Evolutionary conservation across 371 early-diverging fungal genomes (phyloP), one percentile per base, ranked within the genome.

Genomic region (Actinomucor elegans): DNA sequence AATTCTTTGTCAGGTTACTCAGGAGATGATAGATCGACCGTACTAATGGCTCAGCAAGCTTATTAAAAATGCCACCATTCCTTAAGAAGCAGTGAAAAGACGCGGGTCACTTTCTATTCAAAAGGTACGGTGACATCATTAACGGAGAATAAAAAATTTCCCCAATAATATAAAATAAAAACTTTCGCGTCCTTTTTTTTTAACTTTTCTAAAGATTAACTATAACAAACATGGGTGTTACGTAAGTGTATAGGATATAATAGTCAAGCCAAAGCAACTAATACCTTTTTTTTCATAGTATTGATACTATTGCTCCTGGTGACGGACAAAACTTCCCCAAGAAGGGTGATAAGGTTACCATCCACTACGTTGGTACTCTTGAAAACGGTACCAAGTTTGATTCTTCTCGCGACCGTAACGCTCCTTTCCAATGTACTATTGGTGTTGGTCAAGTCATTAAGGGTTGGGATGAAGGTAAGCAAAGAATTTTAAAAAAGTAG

Each of bases 361-460:
- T 91, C 57, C 91, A 91, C 81, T 91, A 91, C 61, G 71, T 62
- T 53, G 87, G 89, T 37, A 83, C 83, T 48, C 82, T 90, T 35
- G 46, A 50, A 20, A 69, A 87, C 63, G 95, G 97, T 40, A 62
- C 28, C 14, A 79, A 87, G 76, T 98, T 98, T 49, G 98, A 98
- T 68, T 90, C 91, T 55, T 90, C 92, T 48, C 73, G 79, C 59
- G 86, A 92, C 65, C 94, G 96, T 64, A 75, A 77, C 32, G 29
- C 76, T 43, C 90, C 94, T 42, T 96, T 97, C 66, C 64, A 59
- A 17, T 85, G 85, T 78, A 62, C 58, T 28, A 95, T 98, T 58
- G 98, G 98, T 64, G 88, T 92, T 35, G 94, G 94, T n/a, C 85
- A 80, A 59, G 94, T 98, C 67, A 98, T 98, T 77, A 71, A 76